Evolutionary conservation across 148 eudicot species (phyloP).

Genomic region (Oxyria digyna): DNA sequence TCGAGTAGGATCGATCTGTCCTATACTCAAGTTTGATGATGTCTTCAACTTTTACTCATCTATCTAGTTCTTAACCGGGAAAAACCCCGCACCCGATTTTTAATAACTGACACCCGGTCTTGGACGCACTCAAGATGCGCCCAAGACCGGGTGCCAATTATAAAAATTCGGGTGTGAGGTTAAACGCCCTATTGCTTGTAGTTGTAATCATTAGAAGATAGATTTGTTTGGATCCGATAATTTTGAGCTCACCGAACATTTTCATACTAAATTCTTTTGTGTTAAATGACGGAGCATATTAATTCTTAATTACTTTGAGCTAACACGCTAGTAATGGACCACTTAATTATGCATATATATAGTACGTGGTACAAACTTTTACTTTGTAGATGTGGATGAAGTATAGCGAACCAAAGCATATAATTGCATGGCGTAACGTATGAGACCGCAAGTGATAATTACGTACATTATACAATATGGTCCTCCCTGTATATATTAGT

Average conservation of each 20-base stretch:
- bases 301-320: not conserved
- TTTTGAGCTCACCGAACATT: not conserved
- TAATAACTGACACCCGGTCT: too few species aligned
- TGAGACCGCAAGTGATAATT: constrained; percentile 4
- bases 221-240: not conserved
- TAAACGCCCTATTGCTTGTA: not conserved
- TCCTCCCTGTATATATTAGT: not conserved
- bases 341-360: not conserved
- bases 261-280: not conserved
- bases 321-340: constrained; percentile 7
- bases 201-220: not conserved
- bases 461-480: not conserved
- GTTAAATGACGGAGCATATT: not conserved
- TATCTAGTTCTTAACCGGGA: not conserved
- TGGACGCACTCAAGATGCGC: too few species aligned
- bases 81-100: too few species aligned
- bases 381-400: not conserved
- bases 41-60: not conserved
- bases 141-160: too few species aligned
- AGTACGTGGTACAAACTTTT: not conserved
- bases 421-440: constrained; percentile 7
- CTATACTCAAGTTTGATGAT: not conserved
- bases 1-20: not conserved
- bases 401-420: not conserved
- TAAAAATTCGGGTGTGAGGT: too few species aligned